Base-by-base conservation (phyloP, 768 basidiomycete species). In the Dentipellis sp. region DNA sequence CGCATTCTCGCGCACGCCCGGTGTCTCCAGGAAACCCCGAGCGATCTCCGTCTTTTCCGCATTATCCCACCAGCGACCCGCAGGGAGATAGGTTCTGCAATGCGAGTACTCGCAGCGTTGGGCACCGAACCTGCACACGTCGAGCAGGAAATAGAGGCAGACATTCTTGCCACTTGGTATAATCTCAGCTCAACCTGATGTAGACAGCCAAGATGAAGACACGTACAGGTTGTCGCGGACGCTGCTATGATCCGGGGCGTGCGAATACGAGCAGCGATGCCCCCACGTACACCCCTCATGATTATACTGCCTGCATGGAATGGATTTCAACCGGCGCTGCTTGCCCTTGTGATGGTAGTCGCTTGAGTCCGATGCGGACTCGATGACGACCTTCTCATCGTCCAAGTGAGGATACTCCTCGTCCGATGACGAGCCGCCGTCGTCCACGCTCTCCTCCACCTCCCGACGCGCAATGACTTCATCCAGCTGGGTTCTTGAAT, bases 251-350 rank as follows among this genome's bases (percentile, higher is more conserved):
- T 83, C 80, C 0, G 81, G 80, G 0, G 78, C 76, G 63, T 84
- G 81, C 17, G 74, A 78, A 64, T 70, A 81, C n/a, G 56, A 56
- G 60, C 82, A 84, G 1, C 58, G 54, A 8, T 17, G 52, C 0
- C 80, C 77, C 3, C 71, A 67, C 10, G 56, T 64, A 61, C 81
- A 82, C 0, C 77, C 78, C 12, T 72, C 69, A 56, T 76, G 79
- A 55, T 84, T 83, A 63, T 83, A 81, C 62, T 78, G 79, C 48
- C 75, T 71, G 64, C 82, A 84, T 0, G 81, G 75, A 2, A 74
- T 70, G 2, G 74, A 73, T 49, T 79, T 82, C 29, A 29, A 29
- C 6, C 29, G 29, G 3, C 29, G 29, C 6, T 29, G 29, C 29
- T 3, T 29, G 4, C 81, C 81, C 1, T 62, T 63, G 57, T 81